A percentile compares a stretch with the other conserved stretches of the same genome.
These are phyloP conservation scores for Microascus cirrosus DNA, from an alignment of 2,329 filamentous ascomycete genomes.

Conservation along the genomic window DNA sequence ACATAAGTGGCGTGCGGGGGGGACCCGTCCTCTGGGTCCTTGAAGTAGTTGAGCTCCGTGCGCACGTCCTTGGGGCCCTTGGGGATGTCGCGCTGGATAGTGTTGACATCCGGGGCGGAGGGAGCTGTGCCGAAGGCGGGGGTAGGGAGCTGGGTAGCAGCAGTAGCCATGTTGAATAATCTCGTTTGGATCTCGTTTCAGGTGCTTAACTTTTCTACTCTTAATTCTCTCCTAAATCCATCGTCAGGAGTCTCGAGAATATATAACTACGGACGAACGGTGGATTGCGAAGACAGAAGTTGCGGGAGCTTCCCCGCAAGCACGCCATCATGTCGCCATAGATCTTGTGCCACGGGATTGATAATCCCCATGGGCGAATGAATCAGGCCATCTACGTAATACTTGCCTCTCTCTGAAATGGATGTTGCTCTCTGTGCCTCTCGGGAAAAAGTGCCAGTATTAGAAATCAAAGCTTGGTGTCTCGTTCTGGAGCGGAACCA, in stretches of 20 bases:
- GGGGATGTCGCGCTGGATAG: neutral
- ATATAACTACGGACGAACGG: neutral
- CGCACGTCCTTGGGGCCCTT: slow-evolving; percentile 16
- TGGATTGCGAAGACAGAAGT: neutral
- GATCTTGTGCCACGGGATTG: slow-evolving; percentile 10
- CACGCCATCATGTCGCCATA: slow-evolving; percentile 12
- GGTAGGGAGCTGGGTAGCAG: slow-evolving; percentile 10
- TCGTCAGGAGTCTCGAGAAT: neutral
- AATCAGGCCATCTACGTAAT: neutral
- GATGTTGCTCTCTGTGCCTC: neutral
- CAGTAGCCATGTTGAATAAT: slow-evolving; percentile 11
- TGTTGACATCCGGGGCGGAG: neutral
- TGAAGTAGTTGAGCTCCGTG: slow-evolving; percentile 24
- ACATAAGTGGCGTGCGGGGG: slow-evolving; percentile 23
- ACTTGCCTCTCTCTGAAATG: neutral
- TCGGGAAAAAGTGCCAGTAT: neutral
- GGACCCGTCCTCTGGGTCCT: slow-evolving; percentile 28
- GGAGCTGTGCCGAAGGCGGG: neutral
- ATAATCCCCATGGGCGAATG: slow-evolving; percentile 11
- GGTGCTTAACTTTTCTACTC: neutral
- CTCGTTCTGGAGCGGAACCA: neutral
- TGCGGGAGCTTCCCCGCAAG: slow-evolving; percentile 7
- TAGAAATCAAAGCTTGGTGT: neutral
- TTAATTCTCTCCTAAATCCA: neutral
- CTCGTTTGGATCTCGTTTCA: neutral